Evolutionary conservation across 345 rosid genomes (phyloP).

Genomic region (Melastoma malabathricum): DNA sequence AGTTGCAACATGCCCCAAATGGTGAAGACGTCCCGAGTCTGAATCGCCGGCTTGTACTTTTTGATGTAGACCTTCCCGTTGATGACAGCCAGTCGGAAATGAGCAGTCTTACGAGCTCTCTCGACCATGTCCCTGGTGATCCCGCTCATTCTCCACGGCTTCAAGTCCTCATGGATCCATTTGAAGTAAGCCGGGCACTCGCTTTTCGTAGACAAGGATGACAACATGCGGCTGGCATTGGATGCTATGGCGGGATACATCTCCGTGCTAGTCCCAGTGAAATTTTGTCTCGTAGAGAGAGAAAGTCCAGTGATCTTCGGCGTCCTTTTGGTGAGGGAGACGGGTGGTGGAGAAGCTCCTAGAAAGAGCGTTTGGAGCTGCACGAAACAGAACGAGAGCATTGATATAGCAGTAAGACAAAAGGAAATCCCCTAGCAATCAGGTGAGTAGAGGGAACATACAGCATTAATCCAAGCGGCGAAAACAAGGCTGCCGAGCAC

Average conservation of each 20-base stretch:
- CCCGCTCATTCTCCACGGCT: conserved; percentile 51
- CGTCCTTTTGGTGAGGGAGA: background rate
- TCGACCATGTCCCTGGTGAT: conserved; percentile 47
- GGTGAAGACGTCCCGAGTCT: conserved; percentile 39
- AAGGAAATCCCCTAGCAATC: background rate
- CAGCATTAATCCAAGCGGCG: conserved; percentile 7
- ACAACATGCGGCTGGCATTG: background rate
- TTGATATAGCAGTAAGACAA: background rate
- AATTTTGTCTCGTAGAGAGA: conserved; percentile 9
- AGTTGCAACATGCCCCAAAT: conserved; percentile 74
- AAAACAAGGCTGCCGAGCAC: conserved; percentile 13
- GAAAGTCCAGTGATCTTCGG: conserved; percentile 6
- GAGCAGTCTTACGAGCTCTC: conserved; percentile 33
- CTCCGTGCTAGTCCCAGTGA: conserved; percentile 11
- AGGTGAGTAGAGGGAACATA: conserved; percentile 5
- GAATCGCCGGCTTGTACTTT: conserved; percentile 31
- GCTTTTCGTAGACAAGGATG: background rate
- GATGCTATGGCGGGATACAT: conserved; percentile 6
- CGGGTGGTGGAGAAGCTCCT: background rate
- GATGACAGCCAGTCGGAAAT: conserved; percentile 43
- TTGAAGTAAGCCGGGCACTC: conserved; percentile 54
- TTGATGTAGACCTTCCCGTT: conserved; percentile 47
- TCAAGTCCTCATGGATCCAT: conserved; percentile 72
- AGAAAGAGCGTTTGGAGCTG: background rate
- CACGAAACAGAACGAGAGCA: background rate